Percentiles rank a stretch among this genome's conserved stretches.
These are phyloP conservation scores for Citrullus colocynthis DNA, from an alignment of 306 rosid genomes.

Conservation along the genomic window DNA sequence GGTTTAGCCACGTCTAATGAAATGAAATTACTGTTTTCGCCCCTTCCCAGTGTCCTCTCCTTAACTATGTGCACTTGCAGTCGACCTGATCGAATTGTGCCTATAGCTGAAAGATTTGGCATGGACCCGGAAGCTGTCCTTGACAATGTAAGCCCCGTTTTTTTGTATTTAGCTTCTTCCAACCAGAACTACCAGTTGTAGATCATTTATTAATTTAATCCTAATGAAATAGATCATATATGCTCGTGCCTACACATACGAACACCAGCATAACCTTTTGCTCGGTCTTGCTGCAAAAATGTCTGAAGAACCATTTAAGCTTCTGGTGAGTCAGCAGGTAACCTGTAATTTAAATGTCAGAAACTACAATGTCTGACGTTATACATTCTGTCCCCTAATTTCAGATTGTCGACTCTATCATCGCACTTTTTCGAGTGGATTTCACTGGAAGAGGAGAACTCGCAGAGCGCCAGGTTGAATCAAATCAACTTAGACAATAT, in stretches of 20 bases:
- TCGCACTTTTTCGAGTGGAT: constrained; percentile 88
- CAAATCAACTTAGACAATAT: background rate
- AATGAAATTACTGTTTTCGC: background rate
- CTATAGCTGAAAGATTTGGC: constrained; percentile 95
- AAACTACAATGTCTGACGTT: constrained; percentile 10
- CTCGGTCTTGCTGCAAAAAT: constrained; percentile 94
- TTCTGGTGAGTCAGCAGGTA: constrained; percentile 48
- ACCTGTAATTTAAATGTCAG: background rate
- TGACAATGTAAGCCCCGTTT: constrained; percentile 56
- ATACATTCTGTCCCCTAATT: background rate
- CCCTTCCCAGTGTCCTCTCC: constrained; percentile 18
- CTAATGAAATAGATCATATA: constrained; percentile 56
- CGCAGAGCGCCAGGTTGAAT: constrained; percentile 87
- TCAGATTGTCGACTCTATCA: constrained; percentile 84
- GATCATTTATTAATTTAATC: constrained; percentile 16
- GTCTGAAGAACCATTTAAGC: constrained; percentile 96
- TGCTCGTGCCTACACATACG: constrained; percentile 94
- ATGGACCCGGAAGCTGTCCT: constrained; percentile 94
- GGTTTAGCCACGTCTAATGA: background rate
- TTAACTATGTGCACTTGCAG: constrained; percentile 27
- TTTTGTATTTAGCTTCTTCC: background rate
- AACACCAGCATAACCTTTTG: constrained; percentile 82
- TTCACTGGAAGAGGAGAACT: constrained; percentile 95
- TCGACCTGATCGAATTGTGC: constrained; percentile 86
- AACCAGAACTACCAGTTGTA: constrained; percentile 1